A percentile compares a stretch with the other conserved stretches of the same genome.
These are phyloP conservation scores for Aspergillus quadricinctus DNA, from an alignment of 2,329 filamentous ascomycete genomes.

Conservation along the genomic window DNA sequence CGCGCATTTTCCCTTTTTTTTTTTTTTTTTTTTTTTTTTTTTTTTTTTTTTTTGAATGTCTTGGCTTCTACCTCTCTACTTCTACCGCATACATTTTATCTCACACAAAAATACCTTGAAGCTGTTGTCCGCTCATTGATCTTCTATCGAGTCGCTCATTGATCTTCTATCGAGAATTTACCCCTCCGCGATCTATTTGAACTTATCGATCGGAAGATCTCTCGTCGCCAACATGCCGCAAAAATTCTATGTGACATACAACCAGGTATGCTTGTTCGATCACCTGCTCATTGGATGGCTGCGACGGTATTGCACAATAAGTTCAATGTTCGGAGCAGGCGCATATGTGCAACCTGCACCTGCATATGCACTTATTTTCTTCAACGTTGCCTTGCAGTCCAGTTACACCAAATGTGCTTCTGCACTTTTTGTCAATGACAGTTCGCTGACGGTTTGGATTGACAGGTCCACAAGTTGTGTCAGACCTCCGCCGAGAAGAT, in stretches of 20 bases:
- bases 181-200: constrained; percentile 6
- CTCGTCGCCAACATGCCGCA: constrained; percentile 61
- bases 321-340: neutral
- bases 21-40: neutral
- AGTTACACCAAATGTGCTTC: neutral
- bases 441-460: neutral
- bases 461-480: constrained; percentile 93
- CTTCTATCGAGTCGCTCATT: neutral
- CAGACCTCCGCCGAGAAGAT: constrained; percentile 77
- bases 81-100: neutral
- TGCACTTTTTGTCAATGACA: constrained; percentile 10
- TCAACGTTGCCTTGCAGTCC: neutral
- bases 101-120: neutral
- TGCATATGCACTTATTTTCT: neutral
- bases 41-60: neutral
- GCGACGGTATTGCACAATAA: neutral
- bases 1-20: neutral
- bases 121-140: neutral
- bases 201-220: neutral
- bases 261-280: constrained; percentile 60
- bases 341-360: neutral
- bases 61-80: neutral
- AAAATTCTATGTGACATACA: constrained; percentile 88
- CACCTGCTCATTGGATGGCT: neutral
- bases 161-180: constrained; percentile 3